Evolutionary conservation across 192 early-diverging fungal species (phyloP).

Genomic region (Thamnidium elegans): DNA sequence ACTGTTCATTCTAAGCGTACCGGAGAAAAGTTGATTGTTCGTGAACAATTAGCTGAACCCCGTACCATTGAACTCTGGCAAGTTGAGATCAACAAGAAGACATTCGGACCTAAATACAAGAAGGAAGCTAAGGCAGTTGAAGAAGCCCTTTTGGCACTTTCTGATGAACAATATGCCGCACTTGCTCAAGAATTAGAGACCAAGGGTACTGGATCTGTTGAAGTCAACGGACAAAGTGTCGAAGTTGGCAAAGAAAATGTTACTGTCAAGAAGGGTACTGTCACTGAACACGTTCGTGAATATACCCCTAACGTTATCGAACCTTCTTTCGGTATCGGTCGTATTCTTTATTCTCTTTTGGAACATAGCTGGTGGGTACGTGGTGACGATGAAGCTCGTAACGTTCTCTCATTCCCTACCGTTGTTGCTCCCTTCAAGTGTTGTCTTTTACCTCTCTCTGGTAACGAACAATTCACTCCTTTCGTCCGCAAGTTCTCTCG

Average conservation of each 20-base stretch:
- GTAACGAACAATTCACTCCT: slow-evolving; percentile 74
- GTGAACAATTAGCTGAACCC: slow-evolving; percentile 84
- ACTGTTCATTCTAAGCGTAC: slow-evolving; percentile 86
- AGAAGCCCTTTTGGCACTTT: slow-evolving; percentile 61
- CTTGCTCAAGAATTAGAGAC: slow-evolving; percentile 54
- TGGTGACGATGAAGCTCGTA: slow-evolving; percentile 84
- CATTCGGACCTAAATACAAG: slow-evolving; percentile 92
- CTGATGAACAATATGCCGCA: slow-evolving; percentile 55
- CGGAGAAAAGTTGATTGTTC: slow-evolving; percentile 91
- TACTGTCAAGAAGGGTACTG: slow-evolving; percentile 30
- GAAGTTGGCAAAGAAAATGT: slow-evolving; percentile 53
- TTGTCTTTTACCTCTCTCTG: slow-evolving; percentile 83
- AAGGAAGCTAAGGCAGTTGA: slow-evolving; percentile 87
- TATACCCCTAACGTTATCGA: slow-evolving; percentile 99
- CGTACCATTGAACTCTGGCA: slow-evolving; percentile 68
- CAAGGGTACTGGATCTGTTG: slow-evolving; percentile 46
- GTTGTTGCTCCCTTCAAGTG: slow-evolving; percentile 94
- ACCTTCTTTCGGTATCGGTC: slow-evolving; percentile 98
- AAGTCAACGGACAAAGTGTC: slow-evolving; percentile 63
- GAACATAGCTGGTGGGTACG: slow-evolving; percentile 94
- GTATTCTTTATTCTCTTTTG: slow-evolving; percentile 93
- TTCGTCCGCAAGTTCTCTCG: slow-evolving; percentile 61
- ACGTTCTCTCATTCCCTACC: slow-evolving; percentile 88
- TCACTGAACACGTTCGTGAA: slow-evolving; percentile 71
- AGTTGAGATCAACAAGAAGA: slow-evolving; percentile 90